A percentile compares a stretch with the other conserved stretches of the same genome.
Evolutionary conservation across 345 rosid genomes (phyloP).

Genomic region (Hypericum perforatum): DNA sequence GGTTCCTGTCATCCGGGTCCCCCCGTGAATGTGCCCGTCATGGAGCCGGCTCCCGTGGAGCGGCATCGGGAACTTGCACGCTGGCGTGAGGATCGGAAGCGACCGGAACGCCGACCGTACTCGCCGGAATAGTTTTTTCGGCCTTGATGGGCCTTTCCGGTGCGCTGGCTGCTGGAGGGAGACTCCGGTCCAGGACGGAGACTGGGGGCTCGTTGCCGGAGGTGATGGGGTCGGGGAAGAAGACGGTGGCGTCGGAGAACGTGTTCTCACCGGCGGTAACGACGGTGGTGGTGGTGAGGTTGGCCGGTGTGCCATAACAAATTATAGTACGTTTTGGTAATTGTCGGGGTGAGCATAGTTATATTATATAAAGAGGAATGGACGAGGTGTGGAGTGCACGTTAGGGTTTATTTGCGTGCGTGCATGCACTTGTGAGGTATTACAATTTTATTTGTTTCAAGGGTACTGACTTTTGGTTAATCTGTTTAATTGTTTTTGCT

Average conservation of each 20-base stretch:
- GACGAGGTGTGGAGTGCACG: too few species aligned
- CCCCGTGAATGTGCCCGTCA: slow-evolving; percentile 59
- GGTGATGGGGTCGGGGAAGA: too few species aligned
- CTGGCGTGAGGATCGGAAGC: slow-evolving; percentile 50
- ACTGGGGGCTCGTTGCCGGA: neutral
- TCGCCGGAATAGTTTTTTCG: slow-evolving; percentile 34
- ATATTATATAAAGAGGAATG: too few species aligned
- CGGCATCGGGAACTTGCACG: slow-evolving; percentile 49
- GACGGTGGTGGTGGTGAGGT: slow-evolving; percentile 9
- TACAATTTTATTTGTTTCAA: too few species aligned
- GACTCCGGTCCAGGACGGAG: slow-evolving; percentile 14
- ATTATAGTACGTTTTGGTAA: too few species aligned
- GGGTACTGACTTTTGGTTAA: too few species aligned
- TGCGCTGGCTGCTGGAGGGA: slow-evolving; percentile 38
- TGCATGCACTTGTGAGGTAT: too few species aligned
- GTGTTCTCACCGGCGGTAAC: neutral
- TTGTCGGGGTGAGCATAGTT: too few species aligned
- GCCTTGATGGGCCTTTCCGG: slow-evolving; percentile 29
- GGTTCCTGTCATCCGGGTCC: slow-evolving; percentile 73
- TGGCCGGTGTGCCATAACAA: neutral
- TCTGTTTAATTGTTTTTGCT: too few species aligned
- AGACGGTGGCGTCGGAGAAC: too few species aligned
- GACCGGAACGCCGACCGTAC: slow-evolving; percentile 60
- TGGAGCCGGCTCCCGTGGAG: slow-evolving; percentile 30
- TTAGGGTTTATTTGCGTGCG: too few species aligned